Evolutionary conservation across 2,329 filamentous ascomycete species (phyloP).

Genomic region (Exophiala aquamarina): DNA sequence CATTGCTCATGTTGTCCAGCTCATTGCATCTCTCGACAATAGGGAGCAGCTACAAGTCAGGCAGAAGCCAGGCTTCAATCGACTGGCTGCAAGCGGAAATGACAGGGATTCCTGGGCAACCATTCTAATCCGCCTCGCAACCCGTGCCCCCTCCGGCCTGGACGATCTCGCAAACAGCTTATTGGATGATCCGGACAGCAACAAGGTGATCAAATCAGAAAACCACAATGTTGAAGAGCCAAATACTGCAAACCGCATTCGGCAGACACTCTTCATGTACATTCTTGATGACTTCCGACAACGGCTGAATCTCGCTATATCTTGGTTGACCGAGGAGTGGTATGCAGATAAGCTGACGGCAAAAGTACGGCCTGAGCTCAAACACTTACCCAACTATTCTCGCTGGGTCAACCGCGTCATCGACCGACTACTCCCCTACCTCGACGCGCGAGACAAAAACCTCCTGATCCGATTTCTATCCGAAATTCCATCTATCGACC

Average conservation of each 20-base stretch:
- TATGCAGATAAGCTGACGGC: conserved; percentile 74
- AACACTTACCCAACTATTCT: conserved; percentile 62
- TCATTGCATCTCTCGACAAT: conserved; percentile 73
- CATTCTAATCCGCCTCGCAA: conserved; percentile 80
- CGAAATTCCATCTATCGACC: conserved; percentile 80
- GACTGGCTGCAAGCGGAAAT: conserved; percentile 79
- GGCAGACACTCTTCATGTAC: conserved; percentile 79
- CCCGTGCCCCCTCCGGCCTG: conserved; percentile 70
- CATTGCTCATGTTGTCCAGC: conserved; percentile 73
- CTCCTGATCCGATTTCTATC: conserved; percentile 86
- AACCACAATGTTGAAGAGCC: conserved; percentile 19
- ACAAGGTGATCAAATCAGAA: conserved; percentile 33
- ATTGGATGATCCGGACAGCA: conserved; percentile 34
- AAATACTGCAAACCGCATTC: conserved; percentile 62
- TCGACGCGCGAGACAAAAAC: conserved; percentile 82
- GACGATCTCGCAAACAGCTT: conserved; percentile 64
- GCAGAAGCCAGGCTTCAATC: conserved; percentile 72
- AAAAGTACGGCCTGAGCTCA: conserved; percentile 37
- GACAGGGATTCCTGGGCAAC: conserved; percentile 90
- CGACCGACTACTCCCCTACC: conserved; percentile 83
- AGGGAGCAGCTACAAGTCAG: conserved; percentile 40
- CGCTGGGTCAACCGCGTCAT: conserved; percentile 78
- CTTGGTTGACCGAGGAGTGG: conserved; percentile 97
- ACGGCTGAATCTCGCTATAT: conserved; percentile 85
- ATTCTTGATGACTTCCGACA: conserved; percentile 88